Percentiles rank a stretch among this genome's conserved stretches.
These are phyloP conservation scores for Phyllosticta paracitricarpa DNA, from an alignment of 2,329 filamentous ascomycete genomes.

Conservation along the genomic window DNA sequence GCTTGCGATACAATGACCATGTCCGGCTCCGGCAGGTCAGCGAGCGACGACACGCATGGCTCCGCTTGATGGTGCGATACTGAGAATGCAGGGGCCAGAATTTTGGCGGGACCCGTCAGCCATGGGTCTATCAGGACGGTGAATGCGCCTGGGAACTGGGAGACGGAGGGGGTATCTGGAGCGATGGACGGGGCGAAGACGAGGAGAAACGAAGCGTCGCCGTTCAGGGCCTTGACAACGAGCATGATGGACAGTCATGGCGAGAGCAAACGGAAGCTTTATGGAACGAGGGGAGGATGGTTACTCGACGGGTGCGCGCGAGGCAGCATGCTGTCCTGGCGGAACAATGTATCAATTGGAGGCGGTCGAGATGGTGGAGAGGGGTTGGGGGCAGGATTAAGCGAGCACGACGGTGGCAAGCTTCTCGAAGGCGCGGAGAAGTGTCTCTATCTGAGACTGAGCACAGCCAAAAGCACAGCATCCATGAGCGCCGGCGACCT, in stretches of 20 bases:
- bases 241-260: slow-evolving; percentile 45
- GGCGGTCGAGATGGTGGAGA: background rate
- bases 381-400: slow-evolving; percentile 3
- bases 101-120: slow-evolving; percentile 51
- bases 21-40: slow-evolving; percentile 44
- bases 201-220: slow-evolving; percentile 55
- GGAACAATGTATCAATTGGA: background rate
- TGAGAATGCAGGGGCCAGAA: slow-evolving; percentile 52
- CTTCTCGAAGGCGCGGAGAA: background rate
- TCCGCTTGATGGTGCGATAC: slow-evolving; percentile 45
- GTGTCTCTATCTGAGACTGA: background rate
- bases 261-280: background rate
- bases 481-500: background rate
- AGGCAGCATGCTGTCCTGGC: background rate
- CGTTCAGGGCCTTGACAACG: slow-evolving; percentile 53
- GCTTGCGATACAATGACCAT: slow-evolving; percentile 50
- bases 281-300: background rate
- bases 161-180: slow-evolving; percentile 26
- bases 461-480: background rate
- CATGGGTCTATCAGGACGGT: slow-evolving; percentile 64
- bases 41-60: slow-evolving; percentile 48
- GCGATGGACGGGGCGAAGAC: slow-evolving; percentile 48
- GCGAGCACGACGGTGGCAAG: background rate
- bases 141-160: slow-evolving; percentile 42
- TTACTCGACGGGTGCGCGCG: background rate